phyloP scores from a whole-genome alignment of 106 monocot genomes.

The Xerophyta viscosa region DNA sequence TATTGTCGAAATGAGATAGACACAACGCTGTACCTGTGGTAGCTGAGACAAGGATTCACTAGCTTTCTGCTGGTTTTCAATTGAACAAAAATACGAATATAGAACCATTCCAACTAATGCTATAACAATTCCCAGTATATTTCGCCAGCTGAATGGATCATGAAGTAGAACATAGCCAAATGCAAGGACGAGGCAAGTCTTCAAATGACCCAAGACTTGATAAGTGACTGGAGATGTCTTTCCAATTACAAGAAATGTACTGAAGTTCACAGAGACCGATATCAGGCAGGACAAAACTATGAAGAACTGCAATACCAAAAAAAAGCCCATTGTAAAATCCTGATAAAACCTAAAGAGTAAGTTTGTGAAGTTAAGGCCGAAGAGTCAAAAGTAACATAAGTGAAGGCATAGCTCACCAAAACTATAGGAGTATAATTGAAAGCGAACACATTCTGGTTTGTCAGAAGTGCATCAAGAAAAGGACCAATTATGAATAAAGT shows the following conservation, averaged over 20 bases:
- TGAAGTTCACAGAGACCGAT: slow-evolving; percentile 91
- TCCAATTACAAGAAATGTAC: slow-evolving; percentile 91
- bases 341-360: neutral
- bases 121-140: slow-evolving; percentile 64
- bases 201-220: slow-evolving; percentile 91
- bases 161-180: slow-evolving; percentile 85
- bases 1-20: no score
- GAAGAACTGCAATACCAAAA: slow-evolving; percentile 48
- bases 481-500: slow-evolving; percentile 76
- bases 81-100: slow-evolving; percentile 77
- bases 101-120: slow-evolving; percentile 80
- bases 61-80: slow-evolving; percentile 61
- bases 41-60: slow-evolving; percentile 43
- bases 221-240: slow-evolving; percentile 94
- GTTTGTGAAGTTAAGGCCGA: no score
- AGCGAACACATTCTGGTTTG: slow-evolving; percentile 73
- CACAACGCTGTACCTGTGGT: slow-evolving; percentile 62
- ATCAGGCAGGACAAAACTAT: slow-evolving; percentile 82
- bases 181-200: slow-evolving; percentile 84
- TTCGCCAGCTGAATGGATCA: slow-evolving; percentile 92
- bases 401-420: slow-evolving; percentile 39
- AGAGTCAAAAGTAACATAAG: neutral
- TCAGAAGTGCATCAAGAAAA: slow-evolving; percentile 86
- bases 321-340: no score
- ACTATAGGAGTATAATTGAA: slow-evolving; percentile 84